These are phyloP conservation scores for Saccharum hybrid DNA, from an alignment of 202 grass and related monocot genomes.

Conservation along the genomic window DNA sequence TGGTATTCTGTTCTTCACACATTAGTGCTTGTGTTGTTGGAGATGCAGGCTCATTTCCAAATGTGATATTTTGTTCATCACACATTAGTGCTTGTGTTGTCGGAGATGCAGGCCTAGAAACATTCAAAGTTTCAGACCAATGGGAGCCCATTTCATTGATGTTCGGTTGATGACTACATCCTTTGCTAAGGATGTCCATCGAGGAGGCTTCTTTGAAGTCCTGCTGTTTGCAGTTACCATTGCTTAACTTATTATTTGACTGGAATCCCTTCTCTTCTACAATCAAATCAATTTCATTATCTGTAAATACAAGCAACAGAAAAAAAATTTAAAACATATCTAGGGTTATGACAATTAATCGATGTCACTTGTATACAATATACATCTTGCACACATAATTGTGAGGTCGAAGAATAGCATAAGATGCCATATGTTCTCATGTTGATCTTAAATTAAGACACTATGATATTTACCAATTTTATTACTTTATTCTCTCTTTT, in stretches of 20 bases:
- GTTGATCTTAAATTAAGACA: slow-evolving; percentile 29
- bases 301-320: slow-evolving; percentile 32
- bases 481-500: slow-evolving; percentile 21
- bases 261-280: slow-evolving; percentile 39
- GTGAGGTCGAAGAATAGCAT: background rate
- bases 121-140: slow-evolving; percentile 41
- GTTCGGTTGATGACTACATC: slow-evolving; percentile 36
- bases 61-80: slow-evolving; percentile 61
- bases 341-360: background rate
- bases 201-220: slow-evolving; percentile 39
- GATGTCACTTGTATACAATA: slow-evolving; percentile 10
- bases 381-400: background rate
- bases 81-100: slow-evolving; percentile 74
- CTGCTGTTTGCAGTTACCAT: slow-evolving; percentile 42
- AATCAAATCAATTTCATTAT: slow-evolving; percentile 51
- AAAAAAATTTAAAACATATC: background rate
- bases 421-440: slow-evolving; percentile 1
- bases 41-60: slow-evolving; percentile 62
- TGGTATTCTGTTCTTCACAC: slow-evolving; percentile 63
- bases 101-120: slow-evolving; percentile 64
- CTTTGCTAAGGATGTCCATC: slow-evolving; percentile 29
- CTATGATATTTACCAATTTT: background rate
- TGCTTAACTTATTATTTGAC: slow-evolving; percentile 40
- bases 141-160: slow-evolving; percentile 42
- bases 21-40: slow-evolving; percentile 70